Conservation (phyloP, 345 rosid species). For the Syzygium oleosum region DNA sequence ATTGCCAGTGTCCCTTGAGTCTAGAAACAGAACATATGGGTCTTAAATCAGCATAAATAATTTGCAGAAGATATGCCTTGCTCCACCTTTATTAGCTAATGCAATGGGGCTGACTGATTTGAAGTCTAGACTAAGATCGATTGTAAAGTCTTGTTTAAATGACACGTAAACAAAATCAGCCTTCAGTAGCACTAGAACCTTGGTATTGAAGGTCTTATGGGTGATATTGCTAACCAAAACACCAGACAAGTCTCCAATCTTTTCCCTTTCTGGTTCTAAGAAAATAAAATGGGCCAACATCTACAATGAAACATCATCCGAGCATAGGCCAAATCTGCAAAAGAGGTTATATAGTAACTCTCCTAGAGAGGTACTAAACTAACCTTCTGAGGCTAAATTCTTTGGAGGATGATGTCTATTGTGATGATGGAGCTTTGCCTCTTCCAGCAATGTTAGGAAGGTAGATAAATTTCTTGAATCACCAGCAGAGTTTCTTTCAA, state of each 20-base stretch:
- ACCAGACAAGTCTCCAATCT: background rate
- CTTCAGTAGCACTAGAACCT: background rate
- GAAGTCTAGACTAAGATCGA: background rate
- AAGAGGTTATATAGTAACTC: background rate
- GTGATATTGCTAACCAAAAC: background rate
- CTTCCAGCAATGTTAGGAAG: constrained; percentile 32
- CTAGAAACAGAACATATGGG: background rate
- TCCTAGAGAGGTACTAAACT: background rate
- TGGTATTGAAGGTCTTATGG: background rate
- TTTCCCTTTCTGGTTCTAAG: background rate
- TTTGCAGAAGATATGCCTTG: background rate
- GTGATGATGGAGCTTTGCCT: constrained; percentile 1
- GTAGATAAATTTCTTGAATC: constrained; percentile 47
- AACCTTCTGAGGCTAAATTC: constrained; percentile 6
- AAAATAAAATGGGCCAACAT: background rate
- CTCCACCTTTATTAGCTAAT: background rate
- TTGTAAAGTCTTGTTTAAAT: background rate
- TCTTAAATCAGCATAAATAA: background rate
- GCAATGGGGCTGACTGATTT: background rate
- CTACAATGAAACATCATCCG: background rate
- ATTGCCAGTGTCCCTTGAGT: background rate
- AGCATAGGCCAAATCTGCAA: background rate
- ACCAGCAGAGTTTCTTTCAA: constrained; percentile 46
- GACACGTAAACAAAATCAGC: background rate
- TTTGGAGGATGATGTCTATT: constrained; percentile 14